Evolutionary conservation across 73 alveolate genomes (phyloP).

Genomic region (Paramecium bursaria): DNA sequence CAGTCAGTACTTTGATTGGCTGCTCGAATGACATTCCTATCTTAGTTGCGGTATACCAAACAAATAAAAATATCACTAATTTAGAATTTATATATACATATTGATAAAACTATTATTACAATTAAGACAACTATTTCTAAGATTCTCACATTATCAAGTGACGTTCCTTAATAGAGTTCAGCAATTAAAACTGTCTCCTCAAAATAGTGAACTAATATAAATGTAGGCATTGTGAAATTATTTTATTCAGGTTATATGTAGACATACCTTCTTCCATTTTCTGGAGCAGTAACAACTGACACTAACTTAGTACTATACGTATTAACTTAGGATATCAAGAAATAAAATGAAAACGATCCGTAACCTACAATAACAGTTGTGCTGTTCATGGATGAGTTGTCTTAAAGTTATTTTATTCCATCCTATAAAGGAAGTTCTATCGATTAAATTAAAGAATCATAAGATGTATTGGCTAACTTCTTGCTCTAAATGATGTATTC

Average conservation of each 20-base stretch:
- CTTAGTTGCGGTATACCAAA: conserved; percentile 52
- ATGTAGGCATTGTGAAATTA: conserved; percentile 54
- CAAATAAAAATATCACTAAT: conserved; percentile 41
- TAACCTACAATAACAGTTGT: neutral
- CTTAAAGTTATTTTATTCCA: neutral
- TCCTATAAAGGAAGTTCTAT: conserved; percentile 16
- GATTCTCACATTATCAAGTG: conserved; percentile 17
- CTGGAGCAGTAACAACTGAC: conserved; percentile 57
- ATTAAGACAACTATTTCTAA: conserved; percentile 32
- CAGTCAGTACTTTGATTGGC: conserved; percentile 44
- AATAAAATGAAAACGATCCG: conserved; percentile 36
- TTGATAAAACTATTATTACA: conserved; percentile 33
- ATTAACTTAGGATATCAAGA: conserved; percentile 17
- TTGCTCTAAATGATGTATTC: conserved; percentile 30
- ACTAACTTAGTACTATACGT: conserved; percentile 6
- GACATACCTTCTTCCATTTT: conserved; percentile 60
- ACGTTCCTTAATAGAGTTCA: conserved; percentile 32
- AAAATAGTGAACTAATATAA: conserved; percentile 42
- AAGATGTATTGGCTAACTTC: neutral
- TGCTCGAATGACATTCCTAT: conserved; percentile 49
- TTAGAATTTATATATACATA: neutral
- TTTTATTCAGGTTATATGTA: conserved; percentile 55
- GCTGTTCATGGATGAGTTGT: conserved; percentile 4
- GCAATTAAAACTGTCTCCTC: conserved; percentile 33
- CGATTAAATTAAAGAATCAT: neutral